Evolutionary conservation across 495 filamentous ascomycete genomes (phyloP), one percentile per base, ranked within the genome.

Genomic region (Trichoderma virens): DNA sequence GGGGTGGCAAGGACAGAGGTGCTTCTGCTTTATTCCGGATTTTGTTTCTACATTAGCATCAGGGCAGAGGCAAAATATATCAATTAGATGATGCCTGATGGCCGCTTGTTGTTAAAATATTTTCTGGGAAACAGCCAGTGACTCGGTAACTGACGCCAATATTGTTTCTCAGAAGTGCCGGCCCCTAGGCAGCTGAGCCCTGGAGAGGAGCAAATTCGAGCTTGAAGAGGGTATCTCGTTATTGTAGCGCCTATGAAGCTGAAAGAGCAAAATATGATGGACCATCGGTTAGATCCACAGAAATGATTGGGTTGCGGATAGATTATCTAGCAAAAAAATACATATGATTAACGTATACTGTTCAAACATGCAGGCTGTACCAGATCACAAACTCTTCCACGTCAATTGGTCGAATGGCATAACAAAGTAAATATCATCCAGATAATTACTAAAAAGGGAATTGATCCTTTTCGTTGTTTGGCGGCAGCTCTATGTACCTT

Each of bases 1-100:
- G 67, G 67, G 66, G 68, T 71, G 69, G 64, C 64, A 66, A 67
- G 68, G 47, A 56, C 51, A 56, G 51, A 56, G 35, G 61, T 43
- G 61, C 61, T 62, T 43, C 61, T 56, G 51, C 51, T 27, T 56
- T 56, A 56, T 56, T 56, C 51, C 51, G 51, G 51, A 56, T 56
- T 30, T n/a, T 61, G 31, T 61, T 61, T 61, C 59, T 61, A 61
- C 28, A 35, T 62, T 56, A 56, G 51, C 25, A 56, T 56, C 20
- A 11, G 16, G 61, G 59, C 39, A 47, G 51, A 56, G 25, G 51
- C 51, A 20, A 56, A 56, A 11, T 56, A 56, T 14, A 56, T 20
- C 51, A 28, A 56, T 56, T 56, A 56, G 51, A 56, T 56, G 51
- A 27, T 47, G n/a, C 20, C 43, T 47, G 43, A 23, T 47, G 43